Base-by-base conservation (phyloP, 768 basidiomycete species). In the Boletus rex-veris region DNA sequence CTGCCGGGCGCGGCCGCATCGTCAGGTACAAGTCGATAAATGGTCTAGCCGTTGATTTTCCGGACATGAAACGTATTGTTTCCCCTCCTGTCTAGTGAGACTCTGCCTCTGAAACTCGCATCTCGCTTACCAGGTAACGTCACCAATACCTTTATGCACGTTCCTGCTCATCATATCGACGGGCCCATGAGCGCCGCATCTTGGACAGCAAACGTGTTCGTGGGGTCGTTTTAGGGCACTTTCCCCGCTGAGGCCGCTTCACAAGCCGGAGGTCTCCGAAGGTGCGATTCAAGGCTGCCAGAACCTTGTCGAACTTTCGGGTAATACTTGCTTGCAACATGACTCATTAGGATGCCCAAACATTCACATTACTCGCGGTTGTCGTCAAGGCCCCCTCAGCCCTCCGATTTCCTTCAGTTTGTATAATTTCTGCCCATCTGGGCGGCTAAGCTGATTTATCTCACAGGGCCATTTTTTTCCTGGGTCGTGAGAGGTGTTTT, bases 101-200 rank as follows among this genome's bases (percentile, higher is more conserved):
- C 26, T 26, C 15, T 50, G 26, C 38, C 51, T 48, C 39, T 38
- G 59, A 50, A 42, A 47, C 59, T 19, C 55, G 26, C 41, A 52
- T 50, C 50, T 63, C 63, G 64, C 57, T 52, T 64, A 36, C 21
- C 37, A 7, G 3, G 14, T 47, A 49, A 59, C 60, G 60, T 65
- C 45, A 63, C 26, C 42, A 43, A 21, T 31, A 30, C 47, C 47
- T 52, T 43, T 41, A 19, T 41, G 26, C 26, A 14, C 35, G 9
- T 47, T 43, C 24, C 26, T 40, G 21, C 16, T 19, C 45, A 8
- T 8, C 11, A 33, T 41, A 36, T 48, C 36, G n/a, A 37, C 31
- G 44, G 14, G 35, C 21, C 30, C 19, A 19, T 26, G 35, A 43
- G 28, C n/a, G 36, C 24, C 15, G 30, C 16, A 14, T 35, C 40